These are phyloP conservation scores for Hortaea sp. DNA, from an alignment of 2,329 filamentous ascomycete species.

Conservation along the genomic window DNA sequence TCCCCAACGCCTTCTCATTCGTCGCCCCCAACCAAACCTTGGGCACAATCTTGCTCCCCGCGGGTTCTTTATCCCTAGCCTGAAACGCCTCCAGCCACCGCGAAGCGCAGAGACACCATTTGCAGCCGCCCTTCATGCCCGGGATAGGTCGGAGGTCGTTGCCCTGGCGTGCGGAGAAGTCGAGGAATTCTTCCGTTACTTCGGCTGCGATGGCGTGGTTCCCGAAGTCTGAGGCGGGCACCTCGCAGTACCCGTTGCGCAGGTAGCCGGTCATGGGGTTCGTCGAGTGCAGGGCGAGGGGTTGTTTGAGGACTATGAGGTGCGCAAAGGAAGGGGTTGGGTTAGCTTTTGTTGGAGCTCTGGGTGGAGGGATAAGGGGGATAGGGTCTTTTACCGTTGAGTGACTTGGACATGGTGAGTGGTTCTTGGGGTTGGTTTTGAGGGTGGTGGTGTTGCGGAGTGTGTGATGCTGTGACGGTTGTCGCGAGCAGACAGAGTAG, in stretches of 20 bases:
- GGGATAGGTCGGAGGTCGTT: conserved; percentile 45
- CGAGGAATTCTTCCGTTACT: conserved; percentile 51
- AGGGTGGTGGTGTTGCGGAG: conserved; percentile 8
- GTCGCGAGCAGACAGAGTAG: not conserved
- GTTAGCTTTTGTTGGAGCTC: not conserved
- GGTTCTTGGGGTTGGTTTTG: conserved; percentile 7
- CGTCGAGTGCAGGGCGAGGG: conserved; percentile 48
- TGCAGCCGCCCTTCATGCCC: conserved; percentile 49
- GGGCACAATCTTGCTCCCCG: conserved; percentile 35
- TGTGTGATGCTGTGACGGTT: not conserved
- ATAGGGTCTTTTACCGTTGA: conserved; percentile 17
- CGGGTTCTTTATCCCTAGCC: conserved; percentile 36
- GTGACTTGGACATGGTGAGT: conserved; percentile 24
- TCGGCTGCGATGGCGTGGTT: conserved; percentile 52
- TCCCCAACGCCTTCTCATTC: conserved; percentile 41
- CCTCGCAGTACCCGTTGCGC: conserved; percentile 51
- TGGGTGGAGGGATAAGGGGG: not conserved
- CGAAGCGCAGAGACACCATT: conserved; percentile 52
- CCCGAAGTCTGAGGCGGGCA: conserved; percentile 43
- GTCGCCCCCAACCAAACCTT: conserved; percentile 43
- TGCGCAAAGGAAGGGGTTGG: not conserved
- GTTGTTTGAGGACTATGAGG: conserved; percentile 44
- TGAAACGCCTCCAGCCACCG: conserved; percentile 50
- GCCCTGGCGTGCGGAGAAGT: conserved; percentile 48
- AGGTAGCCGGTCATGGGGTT: conserved; percentile 52